phyloP scores from a whole-genome alignment of 225 moss, liverwort and hornwort species.

The Pseudisothecium myosuroides region DNA sequence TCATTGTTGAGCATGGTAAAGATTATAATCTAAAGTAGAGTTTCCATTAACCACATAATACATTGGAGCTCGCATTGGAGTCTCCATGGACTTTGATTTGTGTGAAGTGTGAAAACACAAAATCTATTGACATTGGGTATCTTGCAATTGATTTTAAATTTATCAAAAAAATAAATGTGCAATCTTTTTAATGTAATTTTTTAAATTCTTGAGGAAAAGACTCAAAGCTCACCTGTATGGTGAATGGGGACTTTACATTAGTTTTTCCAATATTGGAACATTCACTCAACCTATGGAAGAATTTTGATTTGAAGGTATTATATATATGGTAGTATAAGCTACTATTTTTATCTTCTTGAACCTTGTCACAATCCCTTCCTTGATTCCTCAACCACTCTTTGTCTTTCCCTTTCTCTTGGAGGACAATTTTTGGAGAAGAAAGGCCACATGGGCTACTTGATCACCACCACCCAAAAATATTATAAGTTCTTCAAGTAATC shows the following conservation, averaged over 20 bases:
- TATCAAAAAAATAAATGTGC: background rate
- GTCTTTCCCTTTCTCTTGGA: background rate
- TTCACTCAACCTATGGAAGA: background rate
- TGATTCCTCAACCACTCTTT: too few relatives aligned
- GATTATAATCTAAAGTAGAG: background rate
- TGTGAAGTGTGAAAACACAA: background rate
- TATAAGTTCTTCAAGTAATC: background rate
- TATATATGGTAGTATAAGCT: background rate
- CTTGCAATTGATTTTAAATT: background rate
- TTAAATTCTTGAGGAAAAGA: background rate
- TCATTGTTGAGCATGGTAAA: background rate
- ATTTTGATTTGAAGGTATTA: background rate
- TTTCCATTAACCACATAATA: background rate
- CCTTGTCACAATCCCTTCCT: too few relatives aligned
- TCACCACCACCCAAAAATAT: background rate
- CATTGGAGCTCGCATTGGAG: background rate
- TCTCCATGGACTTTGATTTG: background rate
- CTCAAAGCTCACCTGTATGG: too few relatives aligned
- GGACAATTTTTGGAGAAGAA: background rate
- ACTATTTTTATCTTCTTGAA: too few relatives aligned
- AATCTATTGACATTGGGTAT: background rate
- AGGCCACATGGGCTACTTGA: background rate
- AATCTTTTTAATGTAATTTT: background rate
- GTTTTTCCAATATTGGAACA: background rate
- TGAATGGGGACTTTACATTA: background rate